Conservation (phyloP, 139 green algal species). For the Chlamydomonas schloesseri region DNA sequence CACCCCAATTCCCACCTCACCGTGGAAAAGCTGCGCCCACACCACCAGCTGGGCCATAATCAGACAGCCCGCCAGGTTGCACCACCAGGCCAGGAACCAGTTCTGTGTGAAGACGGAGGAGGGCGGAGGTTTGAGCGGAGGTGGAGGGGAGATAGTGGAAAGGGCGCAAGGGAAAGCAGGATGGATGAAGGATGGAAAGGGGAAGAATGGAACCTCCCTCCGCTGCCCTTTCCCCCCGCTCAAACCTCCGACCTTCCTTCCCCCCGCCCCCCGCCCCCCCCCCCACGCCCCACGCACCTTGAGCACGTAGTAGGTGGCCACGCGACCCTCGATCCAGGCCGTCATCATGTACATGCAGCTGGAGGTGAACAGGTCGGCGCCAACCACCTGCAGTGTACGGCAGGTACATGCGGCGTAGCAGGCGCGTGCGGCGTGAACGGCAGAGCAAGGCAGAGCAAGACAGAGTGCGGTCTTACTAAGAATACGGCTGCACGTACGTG, state of each 20-base stretch:
- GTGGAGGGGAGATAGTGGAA: neutral
- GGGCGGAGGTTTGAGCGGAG: too few species aligned
- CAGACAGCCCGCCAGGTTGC: slow-evolving; percentile 32
- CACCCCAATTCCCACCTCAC: neutral
- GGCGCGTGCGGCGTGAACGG: neutral
- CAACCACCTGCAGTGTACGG: slow-evolving; percentile 58
- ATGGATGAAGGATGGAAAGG: neutral
- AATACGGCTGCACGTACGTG: too few species aligned
- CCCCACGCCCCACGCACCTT: neutral
- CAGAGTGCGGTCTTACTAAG: too few species aligned
- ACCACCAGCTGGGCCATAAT: slow-evolving; percentile 37
- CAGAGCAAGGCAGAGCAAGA: neutral
- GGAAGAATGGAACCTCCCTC: too few species aligned
- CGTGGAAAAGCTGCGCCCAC: slow-evolving; percentile 19
- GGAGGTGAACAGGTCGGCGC: slow-evolving; percentile 90
- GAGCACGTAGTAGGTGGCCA: slow-evolving; percentile 26
- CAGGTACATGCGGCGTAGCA: neutral
- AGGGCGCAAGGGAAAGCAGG: neutral
- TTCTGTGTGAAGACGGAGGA: too few species aligned
- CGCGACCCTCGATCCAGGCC: slow-evolving; percentile 69
- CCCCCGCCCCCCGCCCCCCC: neutral
- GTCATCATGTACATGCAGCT: slow-evolving; percentile 79
- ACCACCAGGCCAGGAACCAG: slow-evolving; percentile 29
- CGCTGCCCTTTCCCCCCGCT: neutral
- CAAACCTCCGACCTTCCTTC: neutral